Evolutionary conservation across 441 rosid species (phyloP), one percentile per base, ranked within the genome.

Genomic region (Capsella rubella): DNA sequence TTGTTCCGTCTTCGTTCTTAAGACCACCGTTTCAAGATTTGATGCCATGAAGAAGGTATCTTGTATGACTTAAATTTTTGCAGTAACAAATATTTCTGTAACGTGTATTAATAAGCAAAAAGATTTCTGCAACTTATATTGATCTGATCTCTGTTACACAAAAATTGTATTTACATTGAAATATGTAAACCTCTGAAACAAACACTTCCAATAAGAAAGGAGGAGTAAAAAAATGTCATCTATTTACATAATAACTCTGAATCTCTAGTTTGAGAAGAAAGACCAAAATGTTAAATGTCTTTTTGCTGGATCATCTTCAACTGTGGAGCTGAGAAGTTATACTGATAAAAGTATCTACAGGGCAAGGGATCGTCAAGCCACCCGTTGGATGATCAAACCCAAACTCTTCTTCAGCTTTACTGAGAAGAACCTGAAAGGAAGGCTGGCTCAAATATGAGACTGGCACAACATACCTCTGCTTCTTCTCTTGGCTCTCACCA

Each of bases 331-430:
- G 25, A 49, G 86, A 83, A 31, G 80, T 79, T 69, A 82, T 73
- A 42, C 65, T 64, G 49, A 77, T 21, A 58, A 84, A 89, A 40
- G 75, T 43, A 2, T 87, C 85, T 89, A 82, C 83, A n/a, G 61
- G 64, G 72, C 85, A 87, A 4, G 89, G 90, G 71, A 86, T 80
- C 8, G 86, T 85, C 9, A 86, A 80, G 29, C 83, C 86, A 0
- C 88, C 92, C 89, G 71, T 84, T 4, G 88, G 88, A 82, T 87
- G 85, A 68, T 76, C 54, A 42, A 79, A 84, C 7, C 88, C 84
- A 12, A 79, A 84, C 64, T 84, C 86, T 62, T 89, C 87, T 73
- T 78, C 84, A 0, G 83, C 76, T 58, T 50, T 50, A 8, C 49
- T 31, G 4, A 81, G 78, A 72, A 79, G 67, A 16, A 62, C 79